A percentile compares a stretch with the other conserved stretches of the same genome.
Evolutionary conservation across 176 grass and related monocot genomes (phyloP).

Genomic region (Cenchrus purpureus): DNA sequence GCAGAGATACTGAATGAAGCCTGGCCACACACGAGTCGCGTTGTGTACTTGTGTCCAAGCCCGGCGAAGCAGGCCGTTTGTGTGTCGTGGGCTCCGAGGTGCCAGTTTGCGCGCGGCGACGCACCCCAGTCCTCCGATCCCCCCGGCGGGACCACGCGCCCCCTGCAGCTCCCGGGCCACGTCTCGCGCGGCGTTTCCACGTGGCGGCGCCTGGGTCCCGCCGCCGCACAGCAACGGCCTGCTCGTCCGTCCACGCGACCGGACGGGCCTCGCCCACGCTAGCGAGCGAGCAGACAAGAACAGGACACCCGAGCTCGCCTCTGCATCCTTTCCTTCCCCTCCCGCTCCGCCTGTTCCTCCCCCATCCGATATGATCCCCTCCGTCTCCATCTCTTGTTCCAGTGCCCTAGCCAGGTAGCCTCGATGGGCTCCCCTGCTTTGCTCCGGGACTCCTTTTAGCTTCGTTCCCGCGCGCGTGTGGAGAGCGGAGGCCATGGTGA

Average conservation of each 20-base stretch:
- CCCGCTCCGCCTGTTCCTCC: not conserved
- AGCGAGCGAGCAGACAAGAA: not conserved
- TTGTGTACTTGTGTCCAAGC: no score
- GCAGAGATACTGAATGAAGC: no score
- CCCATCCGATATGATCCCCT: no score
- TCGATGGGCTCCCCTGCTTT: not conserved
- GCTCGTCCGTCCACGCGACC: conserved; percentile 30
- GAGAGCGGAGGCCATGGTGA: conserved; percentile 23
- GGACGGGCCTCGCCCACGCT: not conserved
- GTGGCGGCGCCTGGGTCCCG: conserved; percentile 18
- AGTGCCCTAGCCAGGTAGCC: no score
- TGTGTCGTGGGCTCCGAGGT: no score
- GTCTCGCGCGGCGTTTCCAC: conserved; percentile 25
- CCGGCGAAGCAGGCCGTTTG: not conserved
- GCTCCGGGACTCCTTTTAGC: no score
- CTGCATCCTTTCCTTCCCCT: not conserved
- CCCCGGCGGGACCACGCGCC: not conserved
- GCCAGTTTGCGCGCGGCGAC: conserved; percentile 4
- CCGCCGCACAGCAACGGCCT: conserved; percentile 13
- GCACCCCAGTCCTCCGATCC: no score
- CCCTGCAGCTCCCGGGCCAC: conserved; percentile 34
- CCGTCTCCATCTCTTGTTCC: no score
- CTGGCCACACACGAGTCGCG: no score
- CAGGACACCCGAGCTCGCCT: not conserved
- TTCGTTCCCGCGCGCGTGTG: no score